These are phyloP conservation scores for Colletotrichum liriopes DNA, from an alignment of 2,329 filamentous ascomycete species.

Conservation along the genomic window DNA sequence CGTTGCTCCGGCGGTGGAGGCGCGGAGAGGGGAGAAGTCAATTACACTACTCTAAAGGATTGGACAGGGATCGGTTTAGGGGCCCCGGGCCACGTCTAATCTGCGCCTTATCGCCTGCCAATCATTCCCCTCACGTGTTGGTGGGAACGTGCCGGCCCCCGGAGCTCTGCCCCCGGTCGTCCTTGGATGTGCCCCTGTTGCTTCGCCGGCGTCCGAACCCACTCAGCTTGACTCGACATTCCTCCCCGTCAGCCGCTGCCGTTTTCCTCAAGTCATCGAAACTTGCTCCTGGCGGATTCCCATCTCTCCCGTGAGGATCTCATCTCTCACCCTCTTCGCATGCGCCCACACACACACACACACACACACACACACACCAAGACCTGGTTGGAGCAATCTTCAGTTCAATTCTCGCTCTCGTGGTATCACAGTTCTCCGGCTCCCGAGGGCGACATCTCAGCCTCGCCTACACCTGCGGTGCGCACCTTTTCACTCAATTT, in stretches of 20 bases:
- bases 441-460: neutral
- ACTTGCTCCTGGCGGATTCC: too few species aligned
- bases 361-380: neutral
- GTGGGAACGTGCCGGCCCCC: constrained; percentile 6
- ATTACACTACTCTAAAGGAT: neutral
- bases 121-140: constrained; percentile 41
- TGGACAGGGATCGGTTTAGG: constrained; percentile 17
- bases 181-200: neutral
- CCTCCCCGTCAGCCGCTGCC: neutral
- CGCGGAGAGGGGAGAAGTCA: constrained; percentile 15
- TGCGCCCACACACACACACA: too few species aligned
- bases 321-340: too few species aligned
- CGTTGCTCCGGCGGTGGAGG: constrained; percentile 24
- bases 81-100: constrained; percentile 21
- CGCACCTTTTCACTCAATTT: constrained; percentile 15
- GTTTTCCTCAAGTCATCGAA: neutral
- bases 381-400: neutral
- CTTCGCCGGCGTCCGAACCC: neutral
- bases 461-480: constrained; percentile 5
- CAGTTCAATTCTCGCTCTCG: constrained; percentile 7
- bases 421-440: constrained; percentile 30
- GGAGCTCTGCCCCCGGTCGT: constrained; percentile 15
- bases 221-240: neutral
- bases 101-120: constrained; percentile 40
- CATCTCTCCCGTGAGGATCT: neutral